Conservation (phyloP, 2,329 filamentous ascomycete genomes). For the Pseudogymnoascus sp. region DNA sequence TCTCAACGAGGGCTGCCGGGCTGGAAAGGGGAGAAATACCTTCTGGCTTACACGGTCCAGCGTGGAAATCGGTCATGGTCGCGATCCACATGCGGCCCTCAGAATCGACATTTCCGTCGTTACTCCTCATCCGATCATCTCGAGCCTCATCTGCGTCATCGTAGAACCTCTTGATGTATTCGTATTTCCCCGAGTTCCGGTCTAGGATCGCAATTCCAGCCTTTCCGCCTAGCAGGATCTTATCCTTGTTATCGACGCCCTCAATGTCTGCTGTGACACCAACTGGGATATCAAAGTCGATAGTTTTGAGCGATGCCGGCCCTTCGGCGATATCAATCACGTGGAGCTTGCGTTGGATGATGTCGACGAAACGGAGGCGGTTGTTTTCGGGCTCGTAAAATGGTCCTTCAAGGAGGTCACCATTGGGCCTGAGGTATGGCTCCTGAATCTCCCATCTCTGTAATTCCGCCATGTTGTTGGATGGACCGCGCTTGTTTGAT, state of each 20-base stretch:
- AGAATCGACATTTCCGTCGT: slow-evolving; percentile 76
- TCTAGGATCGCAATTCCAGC: slow-evolving; percentile 73
- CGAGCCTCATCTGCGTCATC: slow-evolving; percentile 31
- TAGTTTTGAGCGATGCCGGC: slow-evolving; percentile 12
- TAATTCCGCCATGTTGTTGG: not conserved
- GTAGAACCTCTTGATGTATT: slow-evolving; percentile 43
- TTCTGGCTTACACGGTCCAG: slow-evolving; percentile 28
- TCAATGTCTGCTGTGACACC: slow-evolving; percentile 73
- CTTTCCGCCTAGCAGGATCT: slow-evolving; percentile 72
- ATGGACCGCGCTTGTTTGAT: not conserved
- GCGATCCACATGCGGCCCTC: slow-evolving; percentile 79
- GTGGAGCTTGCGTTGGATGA: slow-evolving; percentile 68
- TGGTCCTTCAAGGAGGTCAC: slow-evolving; percentile 63
- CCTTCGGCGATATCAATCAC: slow-evolving; percentile 57
- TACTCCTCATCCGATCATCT: slow-evolving; percentile 54
- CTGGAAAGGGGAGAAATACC: slow-evolving; percentile 17
- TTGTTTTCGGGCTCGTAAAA: slow-evolving; percentile 60
- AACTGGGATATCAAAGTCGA: slow-evolving; percentile 45
- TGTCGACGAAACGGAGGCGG: slow-evolving; percentile 71
- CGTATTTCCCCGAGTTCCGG: slow-evolving; percentile 45
- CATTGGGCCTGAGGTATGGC: slow-evolving; percentile 50
- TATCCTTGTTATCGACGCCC: slow-evolving; percentile 48
- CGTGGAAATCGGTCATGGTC: slow-evolving; percentile 69
- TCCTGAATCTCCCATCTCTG: slow-evolving; percentile 36
- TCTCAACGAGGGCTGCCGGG: not conserved